phyloP scores from a whole-genome alignment of 1,284 basidiomycete genomes.

The Rhodotorula glutinis region DNA sequence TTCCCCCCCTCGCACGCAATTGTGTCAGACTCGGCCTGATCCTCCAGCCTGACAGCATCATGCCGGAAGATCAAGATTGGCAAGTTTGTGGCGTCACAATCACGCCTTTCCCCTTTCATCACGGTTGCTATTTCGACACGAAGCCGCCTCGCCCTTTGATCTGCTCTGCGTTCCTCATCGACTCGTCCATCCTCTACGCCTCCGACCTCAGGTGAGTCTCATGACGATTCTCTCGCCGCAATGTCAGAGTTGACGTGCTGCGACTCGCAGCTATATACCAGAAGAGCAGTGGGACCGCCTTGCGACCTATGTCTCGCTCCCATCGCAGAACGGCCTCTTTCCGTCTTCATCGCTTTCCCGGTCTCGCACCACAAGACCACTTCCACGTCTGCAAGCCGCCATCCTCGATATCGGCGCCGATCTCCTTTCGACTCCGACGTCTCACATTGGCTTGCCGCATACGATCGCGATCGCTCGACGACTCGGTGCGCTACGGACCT shows the following conservation, averaged over 20 bases:
- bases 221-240: slow-evolving; percentile 55
- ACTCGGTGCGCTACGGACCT: slow-evolving; percentile 60
- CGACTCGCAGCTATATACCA: slow-evolving; percentile 59
- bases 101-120: slow-evolving; percentile 62
- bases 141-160: slow-evolving; percentile 58
- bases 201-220: slow-evolving; percentile 74
- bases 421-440: slow-evolving; percentile 54
- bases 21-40: background rate
- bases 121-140: slow-evolving; percentile 45
- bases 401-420: slow-evolving; percentile 68
- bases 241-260: no score
- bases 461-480: slow-evolving; percentile 58
- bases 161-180: slow-evolving; percentile 68
- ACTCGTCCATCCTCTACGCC: slow-evolving; percentile 53
- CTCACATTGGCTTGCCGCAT: slow-evolving; percentile 67
- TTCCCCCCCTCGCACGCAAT: background rate
- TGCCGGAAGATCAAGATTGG: slow-evolving; percentile 62
- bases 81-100: slow-evolving; percentile 62
- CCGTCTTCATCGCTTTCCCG: slow-evolving; percentile 14
- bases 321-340: slow-evolving; percentile 40
- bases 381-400: slow-evolving; percentile 52
- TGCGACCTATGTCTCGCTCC: slow-evolving; percentile 38
- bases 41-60: slow-evolving; percentile 49
- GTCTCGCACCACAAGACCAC: background rate
- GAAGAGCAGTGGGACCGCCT: slow-evolving; percentile 64